Base-by-base conservation (phyloP, 805 yeast species). In the Komagataella mondaviorum region DNA sequence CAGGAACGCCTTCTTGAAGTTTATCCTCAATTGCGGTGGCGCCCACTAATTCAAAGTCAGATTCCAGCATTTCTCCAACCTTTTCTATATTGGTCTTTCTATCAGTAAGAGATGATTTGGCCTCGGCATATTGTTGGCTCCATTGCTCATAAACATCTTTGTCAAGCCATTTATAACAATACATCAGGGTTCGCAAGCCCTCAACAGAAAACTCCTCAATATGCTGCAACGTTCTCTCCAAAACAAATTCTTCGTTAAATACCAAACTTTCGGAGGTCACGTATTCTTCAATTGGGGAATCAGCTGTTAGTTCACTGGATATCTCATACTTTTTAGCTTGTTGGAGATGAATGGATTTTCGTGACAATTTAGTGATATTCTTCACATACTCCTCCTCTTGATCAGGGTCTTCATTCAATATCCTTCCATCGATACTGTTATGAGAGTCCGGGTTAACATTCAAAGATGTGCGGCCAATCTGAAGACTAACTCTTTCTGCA, bases 11-110 rank as follows among this genome's bases (percentile, higher is more conserved):
- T 22, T 83, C 85, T 67, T 93, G 99, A 45, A 93, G 72, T 62
- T 91, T 93, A 63, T 93, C 99, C 63, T 93, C 99, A 55, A 93
- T 93, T 0, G 98, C 99, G 4, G 97, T 89, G 3, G 96, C 96
- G 4, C 99, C 99, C 6, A 83, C 64, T 6, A 93, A 67, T 51
- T 75, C 81, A 44, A 91, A 69, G n/a, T 75, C 73, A 8, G 63
- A 66, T 65, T 93, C 99, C 51, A 93, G 70, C 49, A 71, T 63
- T 48, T 76, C 85, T 18, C 97, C 98, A 3, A 81, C 78, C 23
- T 68, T 70, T 55, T 86, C 95, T 46, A 90, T 78, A 56, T 80
- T 72, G 48, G 70, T 66, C 3, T 81, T 72, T 49, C 99, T 77
- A 56, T 88, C 77, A 1, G 68, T 73, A 47, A 91, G 67, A 1